Percentiles rank a stretch among this genome's conserved stretches.
These are phyloP conservation scores for Helicostylum pulchrum DNA, from an alignment of 192 early-diverging fungal species.

Conservation along the genomic window DNA sequence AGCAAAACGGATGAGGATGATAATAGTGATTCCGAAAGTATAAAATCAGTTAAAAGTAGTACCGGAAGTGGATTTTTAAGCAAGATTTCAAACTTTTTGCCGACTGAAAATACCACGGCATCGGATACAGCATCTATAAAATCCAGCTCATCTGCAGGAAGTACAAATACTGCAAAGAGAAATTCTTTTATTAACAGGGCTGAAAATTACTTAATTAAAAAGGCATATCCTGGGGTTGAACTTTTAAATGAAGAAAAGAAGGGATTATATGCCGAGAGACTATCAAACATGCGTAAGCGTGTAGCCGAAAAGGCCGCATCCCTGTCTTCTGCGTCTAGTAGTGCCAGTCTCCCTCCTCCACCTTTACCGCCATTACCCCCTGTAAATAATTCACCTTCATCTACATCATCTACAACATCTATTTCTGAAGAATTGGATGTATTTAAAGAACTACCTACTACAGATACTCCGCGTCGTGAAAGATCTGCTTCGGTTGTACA, in stretches of 20 bases:
- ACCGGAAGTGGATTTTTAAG: neutral
- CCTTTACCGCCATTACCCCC: neutral
- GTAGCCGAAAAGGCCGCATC: neutral
- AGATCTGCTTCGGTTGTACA: neutral
- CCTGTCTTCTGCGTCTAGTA: neutral
- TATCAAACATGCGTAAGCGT: conserved; percentile 4
- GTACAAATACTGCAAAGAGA: conserved; percentile 6
- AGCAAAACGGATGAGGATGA: neutral
- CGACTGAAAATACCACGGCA: neutral
- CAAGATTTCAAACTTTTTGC: neutral
- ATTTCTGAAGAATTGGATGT: neutral
- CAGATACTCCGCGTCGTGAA: neutral
- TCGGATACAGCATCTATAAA: neutral
- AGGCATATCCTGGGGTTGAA: neutral
- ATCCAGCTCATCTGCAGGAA: neutral
- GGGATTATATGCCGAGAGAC: conserved; percentile 4
- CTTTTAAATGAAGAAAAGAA: conserved; percentile 5
- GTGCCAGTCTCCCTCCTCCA: neutral
- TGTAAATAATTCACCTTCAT: neutral
- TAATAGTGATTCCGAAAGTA: neutral
- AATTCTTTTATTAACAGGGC: conserved; percentile 1
- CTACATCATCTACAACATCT: neutral
- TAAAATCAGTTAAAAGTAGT: neutral
- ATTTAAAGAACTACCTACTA: neutral
- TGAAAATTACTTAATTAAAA: neutral